These are phyloP conservation scores for Linnemannia hyalina DNA, from an alignment of 192 early-diverging fungal genomes.

Conservation along the genomic window DNA sequence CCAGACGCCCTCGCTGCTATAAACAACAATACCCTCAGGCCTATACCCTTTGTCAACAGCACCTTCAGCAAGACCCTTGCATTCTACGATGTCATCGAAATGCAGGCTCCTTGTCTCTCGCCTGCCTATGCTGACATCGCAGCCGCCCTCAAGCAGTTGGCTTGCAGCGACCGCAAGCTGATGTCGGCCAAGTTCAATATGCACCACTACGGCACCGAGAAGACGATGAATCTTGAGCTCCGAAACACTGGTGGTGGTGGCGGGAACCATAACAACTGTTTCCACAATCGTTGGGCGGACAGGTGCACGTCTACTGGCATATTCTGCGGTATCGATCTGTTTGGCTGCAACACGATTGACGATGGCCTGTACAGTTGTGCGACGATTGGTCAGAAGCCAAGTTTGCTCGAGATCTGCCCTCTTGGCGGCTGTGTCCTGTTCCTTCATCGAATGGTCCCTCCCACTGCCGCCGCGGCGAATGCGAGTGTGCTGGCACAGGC, in stretches of 20 bases:
- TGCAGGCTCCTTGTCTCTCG: constrained; percentile 17
- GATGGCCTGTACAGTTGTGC: constrained; percentile 18
- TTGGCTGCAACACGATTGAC: constrained; percentile 26
- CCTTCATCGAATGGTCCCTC: neutral
- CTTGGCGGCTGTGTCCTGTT: constrained; percentile 17
- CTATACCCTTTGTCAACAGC: neutral
- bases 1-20: neutral
- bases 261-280: neutral
- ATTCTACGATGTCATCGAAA: constrained; percentile 21
- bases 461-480: neutral
- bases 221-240: neutral
- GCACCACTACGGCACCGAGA: neutral
- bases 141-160: constrained; percentile 10
- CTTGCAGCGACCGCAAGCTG: neutral
- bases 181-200: neutral
- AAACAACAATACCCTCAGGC: neutral
- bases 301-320: constrained; percentile 15
- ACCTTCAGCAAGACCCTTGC: constrained; percentile 4
- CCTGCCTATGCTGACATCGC: constrained; percentile 20
- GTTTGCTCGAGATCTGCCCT: constrained; percentile 15
- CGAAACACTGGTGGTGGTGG: neutral
- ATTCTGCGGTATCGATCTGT: constrained; percentile 17
- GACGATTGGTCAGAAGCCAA: constrained; percentile 11
- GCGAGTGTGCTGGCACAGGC: constrained; percentile 8
- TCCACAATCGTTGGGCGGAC: constrained; percentile 4